Conservation (phyloP, 805 yeast species). For the Monosporozyma yasuniensis region DNA sequence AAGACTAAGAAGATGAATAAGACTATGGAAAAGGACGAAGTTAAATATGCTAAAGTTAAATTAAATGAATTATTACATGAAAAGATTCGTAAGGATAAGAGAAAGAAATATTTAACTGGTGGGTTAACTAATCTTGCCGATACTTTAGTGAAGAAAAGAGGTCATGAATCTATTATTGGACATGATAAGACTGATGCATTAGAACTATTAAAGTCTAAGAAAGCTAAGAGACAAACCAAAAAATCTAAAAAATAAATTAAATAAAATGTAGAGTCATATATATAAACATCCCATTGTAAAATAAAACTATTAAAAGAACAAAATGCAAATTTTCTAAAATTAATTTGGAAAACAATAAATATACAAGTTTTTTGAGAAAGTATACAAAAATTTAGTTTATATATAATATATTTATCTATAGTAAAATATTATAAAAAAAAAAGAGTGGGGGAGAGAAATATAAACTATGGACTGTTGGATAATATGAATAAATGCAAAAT, state of each 20-base stretch:
- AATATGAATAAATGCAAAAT: slow-evolving; percentile 1
- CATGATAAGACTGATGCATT: slow-evolving; percentile 60
- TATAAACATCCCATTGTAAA: not conserved
- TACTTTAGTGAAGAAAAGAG: slow-evolving; percentile 55
- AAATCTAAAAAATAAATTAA: not conserved
- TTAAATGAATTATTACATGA: slow-evolving; percentile 42
- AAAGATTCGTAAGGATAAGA: slow-evolving; percentile 52
- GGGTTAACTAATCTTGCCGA: slow-evolving; percentile 75
- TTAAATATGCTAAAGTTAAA: slow-evolving; percentile 39
- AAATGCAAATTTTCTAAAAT: too few species aligned
- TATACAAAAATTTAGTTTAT: not conserved
- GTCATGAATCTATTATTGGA: slow-evolving; percentile 64
- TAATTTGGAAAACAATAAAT: not conserved
- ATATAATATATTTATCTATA: not conserved
- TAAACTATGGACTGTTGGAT: not conserved
- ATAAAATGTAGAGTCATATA: slow-evolving; percentile 1
- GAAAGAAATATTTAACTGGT: slow-evolving; percentile 71
- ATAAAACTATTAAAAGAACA: not conserved
- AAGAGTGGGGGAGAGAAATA: not conserved
- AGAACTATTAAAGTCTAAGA: slow-evolving; percentile 41
- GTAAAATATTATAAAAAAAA: not conserved
- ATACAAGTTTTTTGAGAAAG: not conserved
- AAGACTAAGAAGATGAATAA: slow-evolving; percentile 47
- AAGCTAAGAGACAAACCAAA: slow-evolving; percentile 6
- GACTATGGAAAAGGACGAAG: slow-evolving; percentile 43